Conservation (phyloP, 2,329 filamentous ascomycete species). For the Neofusicoccum ribis region DNA sequence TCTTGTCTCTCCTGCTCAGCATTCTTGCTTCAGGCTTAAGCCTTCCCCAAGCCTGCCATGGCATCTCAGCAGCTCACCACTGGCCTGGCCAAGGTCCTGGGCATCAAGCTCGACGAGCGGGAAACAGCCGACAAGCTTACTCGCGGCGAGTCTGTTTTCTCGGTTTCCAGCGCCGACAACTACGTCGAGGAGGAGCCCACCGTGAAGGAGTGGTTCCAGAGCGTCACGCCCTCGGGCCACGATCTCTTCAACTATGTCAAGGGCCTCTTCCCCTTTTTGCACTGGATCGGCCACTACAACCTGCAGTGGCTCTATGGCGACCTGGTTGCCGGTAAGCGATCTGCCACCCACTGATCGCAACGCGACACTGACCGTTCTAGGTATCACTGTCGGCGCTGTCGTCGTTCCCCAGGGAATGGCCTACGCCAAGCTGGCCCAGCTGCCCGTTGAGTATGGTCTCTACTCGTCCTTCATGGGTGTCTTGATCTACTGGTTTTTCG, state of each 20-base stretch:
- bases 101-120: conserved; percentile 75
- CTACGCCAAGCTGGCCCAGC: conserved; percentile 79
- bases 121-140: conserved; percentile 67
- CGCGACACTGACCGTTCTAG: conserved; percentile 34
- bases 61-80: conserved; percentile 63
- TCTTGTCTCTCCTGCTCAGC: background rate
- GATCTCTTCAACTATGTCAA: conserved; percentile 62
- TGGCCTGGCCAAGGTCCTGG: conserved; percentile 72
- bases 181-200: conserved; percentile 84
- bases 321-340: conserved; percentile 82
- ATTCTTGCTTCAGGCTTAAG: conserved; percentile 5
- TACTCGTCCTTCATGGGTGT: conserved; percentile 98
- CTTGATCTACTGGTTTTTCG: conserved; percentile 94
- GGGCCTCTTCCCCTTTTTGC: conserved; percentile 80
- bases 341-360: conserved; percentile 52
- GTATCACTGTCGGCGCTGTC: conserved; percentile 71
- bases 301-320: conserved; percentile 85
- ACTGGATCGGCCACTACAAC: conserved; percentile 92
- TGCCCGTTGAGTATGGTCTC: conserved; percentile 81
- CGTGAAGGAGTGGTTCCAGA: conserved; percentile 68
- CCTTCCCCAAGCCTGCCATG: conserved; percentile 5
- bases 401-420: conserved; percentile 98
- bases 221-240: conserved; percentile 59
- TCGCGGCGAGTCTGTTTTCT: conserved; percentile 77
- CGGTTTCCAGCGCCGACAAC: conserved; percentile 68